Evolutionary conservation across 139 green algal species (phyloP), one percentile per base, ranked within the genome.

Genomic region (Micractinium conductrix): DNA sequence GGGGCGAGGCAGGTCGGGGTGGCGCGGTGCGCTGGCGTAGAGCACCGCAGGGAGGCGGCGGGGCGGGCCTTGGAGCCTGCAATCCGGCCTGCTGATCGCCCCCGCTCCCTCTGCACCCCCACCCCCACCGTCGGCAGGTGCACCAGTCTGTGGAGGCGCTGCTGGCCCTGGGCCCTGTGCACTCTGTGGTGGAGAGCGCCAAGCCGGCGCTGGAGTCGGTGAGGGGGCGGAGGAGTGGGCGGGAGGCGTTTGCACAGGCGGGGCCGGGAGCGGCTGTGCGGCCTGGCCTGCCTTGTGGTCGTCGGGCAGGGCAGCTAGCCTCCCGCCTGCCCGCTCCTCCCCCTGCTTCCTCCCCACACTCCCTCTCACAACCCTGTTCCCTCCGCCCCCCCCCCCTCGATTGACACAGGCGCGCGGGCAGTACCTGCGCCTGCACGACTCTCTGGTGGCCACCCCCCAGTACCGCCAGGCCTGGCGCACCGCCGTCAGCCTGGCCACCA

Each of bases 91-190:
- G 48, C 48, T 58, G 48, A 14, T 58, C n/a, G n/a, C n/a, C n/a
- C n/a, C n/a, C 26, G 19, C 53, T 21, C 53, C 53, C 8, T 21
- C 53, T 24, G 53, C 53, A 62, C 53, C 48, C 30, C 30, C 30
- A 2, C 14, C 6, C 43, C 33, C 12, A 4, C 45, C 42, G 1
- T 5, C 63, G 28, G 80, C 82, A 79, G 72, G 82, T 90, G 38
- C 86, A 90, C 62, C 67, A 88, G 50, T 65, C 86, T 1, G 48
- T 90, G 60, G 86, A 90, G n/a, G 40, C 50, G 38, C 75, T 90
- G 82, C 50, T 90, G 75, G 75, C 76, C 28, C 62, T 86, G 33
- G 65, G 58, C n/a, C 83, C 86, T 7, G 86, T 90, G 67, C 44
- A 82, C 50, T 71, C 74, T 10, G 67, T 67, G 38, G 30, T 90